Conservation (phyloP, 176 grass and related monocot species). For the Stipa capillata region DNA sequence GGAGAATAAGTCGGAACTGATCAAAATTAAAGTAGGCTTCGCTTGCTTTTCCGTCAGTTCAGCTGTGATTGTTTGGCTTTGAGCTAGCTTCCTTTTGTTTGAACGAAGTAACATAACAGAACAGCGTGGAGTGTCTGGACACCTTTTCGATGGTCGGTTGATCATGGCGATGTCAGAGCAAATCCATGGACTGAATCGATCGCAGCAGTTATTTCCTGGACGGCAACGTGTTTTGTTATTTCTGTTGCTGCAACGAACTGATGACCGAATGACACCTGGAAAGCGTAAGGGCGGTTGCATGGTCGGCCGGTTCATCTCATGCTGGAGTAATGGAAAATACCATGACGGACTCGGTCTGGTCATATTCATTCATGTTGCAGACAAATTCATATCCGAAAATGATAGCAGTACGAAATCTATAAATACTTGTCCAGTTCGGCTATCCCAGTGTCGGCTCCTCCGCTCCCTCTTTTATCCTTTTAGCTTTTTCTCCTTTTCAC, state of each 20-base stretch:
- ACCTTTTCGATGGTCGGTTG: not conserved
- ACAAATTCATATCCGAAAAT: not conserved
- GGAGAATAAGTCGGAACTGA: not conserved
- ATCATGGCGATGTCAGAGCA: not conserved
- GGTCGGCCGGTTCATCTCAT: not conserved
- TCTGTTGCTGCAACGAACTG: conserved; percentile 31
- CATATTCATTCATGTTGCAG: not conserved
- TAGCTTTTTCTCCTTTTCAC: too few relatives aligned
- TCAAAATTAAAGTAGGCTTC: not conserved
- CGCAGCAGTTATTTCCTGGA: not conserved
- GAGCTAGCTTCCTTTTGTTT: not conserved
- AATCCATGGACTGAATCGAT: not conserved
- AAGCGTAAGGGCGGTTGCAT: conserved; percentile 22
- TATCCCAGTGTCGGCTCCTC: too few relatives aligned
- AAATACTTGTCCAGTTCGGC: too few relatives aligned
- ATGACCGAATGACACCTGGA: conserved; percentile 18
- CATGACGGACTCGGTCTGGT: not conserved
- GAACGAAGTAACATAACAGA: not conserved
- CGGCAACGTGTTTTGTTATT: not conserved
- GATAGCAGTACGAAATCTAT: too few relatives aligned
- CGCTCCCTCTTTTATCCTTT: too few relatives aligned
- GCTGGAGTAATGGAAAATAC: not conserved
- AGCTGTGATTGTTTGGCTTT: not conserved
- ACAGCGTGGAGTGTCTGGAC: conserved; percentile 5
- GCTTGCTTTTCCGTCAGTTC: not conserved